Base-by-base conservation (phyloP, 345 rosid genomes). In the Turritis glabra region DNA sequence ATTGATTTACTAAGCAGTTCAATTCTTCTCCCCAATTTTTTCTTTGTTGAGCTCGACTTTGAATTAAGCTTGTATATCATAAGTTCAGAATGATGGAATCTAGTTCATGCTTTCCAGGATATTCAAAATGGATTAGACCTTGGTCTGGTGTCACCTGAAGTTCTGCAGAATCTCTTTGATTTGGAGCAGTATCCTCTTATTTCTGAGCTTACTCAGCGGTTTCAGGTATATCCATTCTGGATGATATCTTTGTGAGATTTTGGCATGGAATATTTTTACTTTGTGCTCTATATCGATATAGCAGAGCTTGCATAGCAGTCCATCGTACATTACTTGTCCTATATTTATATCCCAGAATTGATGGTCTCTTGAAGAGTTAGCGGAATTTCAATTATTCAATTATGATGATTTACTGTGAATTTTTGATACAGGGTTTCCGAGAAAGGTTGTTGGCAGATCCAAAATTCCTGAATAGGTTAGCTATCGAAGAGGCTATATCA, bases 361-460 rank as follows among this genome's bases (percentile, higher is more conserved):
- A 27, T 40, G 44, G 29, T 27, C 21, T 21, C 55, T 44, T 41
- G 69, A 65, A 64, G 38, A 55, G n/a, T 5, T 15, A 22, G 47
- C 13, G 14, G 29, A 22, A 54, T 32, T 73, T 35, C 10, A 40
- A 15, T 14, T 26, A 48, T 73, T 35, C 10, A 40, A 15, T 14
- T 26, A 48, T 38, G 54, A 59, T 48, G 73, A 59, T 35, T 57
- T 17, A 47, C 53, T 48, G 19, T 67, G 60, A 48, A 67, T 29
- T 77, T 82, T 54, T 80, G 80, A 35, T 82, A 65, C 85, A 93
- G 98, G 98, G 97, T 75, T 94, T 94, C 83, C 80, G 98, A 80
- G 98, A 94, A 85, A 91, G 98, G 81, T 76, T 88, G 77, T 81
- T 94, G 80, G 98, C 95, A 10, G 97, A 94, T 83, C 96, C 98